Conservation (phyloP, 116 monocot genomes). For the Posidonia oceanica region DNA sequence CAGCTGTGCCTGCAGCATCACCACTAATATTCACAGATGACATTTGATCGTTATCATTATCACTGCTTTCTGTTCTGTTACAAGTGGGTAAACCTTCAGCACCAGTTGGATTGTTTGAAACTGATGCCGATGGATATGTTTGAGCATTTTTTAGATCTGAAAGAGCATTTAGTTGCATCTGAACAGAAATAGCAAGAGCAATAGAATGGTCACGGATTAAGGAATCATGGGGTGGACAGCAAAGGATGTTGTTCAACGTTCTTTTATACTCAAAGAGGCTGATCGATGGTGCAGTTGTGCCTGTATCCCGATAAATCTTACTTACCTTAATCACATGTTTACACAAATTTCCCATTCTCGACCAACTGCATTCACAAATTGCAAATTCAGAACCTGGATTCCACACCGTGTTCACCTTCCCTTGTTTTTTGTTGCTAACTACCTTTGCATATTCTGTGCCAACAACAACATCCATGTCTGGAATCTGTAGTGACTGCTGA, state of each 20-base stretch:
- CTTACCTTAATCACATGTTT: slow-evolving; percentile 63
- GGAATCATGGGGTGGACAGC: slow-evolving; percentile 71
- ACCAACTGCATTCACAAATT: slow-evolving; percentile 72
- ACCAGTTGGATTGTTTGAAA: not conserved
- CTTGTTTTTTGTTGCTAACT: slow-evolving; percentile 26
- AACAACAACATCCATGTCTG: slow-evolving; percentile 48
- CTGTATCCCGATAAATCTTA: slow-evolving; percentile 35
- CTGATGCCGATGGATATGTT: not conserved
- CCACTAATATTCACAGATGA: not conserved
- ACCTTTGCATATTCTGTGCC: slow-evolving; percentile 38
- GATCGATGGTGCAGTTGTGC: slow-evolving; percentile 27
- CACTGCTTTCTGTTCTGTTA: not conserved
- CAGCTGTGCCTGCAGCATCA: not conserved
- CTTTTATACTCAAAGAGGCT: slow-evolving; percentile 46
- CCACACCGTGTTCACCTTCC: slow-evolving; percentile 27
- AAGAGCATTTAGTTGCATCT: slow-evolving; percentile 44
- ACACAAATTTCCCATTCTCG: slow-evolving; percentile 76
- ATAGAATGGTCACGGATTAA: slow-evolving; percentile 77
- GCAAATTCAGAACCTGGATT: slow-evolving; percentile 86
- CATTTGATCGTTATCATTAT: not conserved
- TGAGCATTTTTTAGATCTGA: slow-evolving; percentile 10
- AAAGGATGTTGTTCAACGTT: slow-evolving; percentile 50
- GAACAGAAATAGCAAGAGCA: slow-evolving; percentile 50
- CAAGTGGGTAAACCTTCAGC: not conserved
- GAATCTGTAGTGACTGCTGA: slow-evolving; percentile 44